Evolutionary conservation across 805 yeast genomes (phyloP).

Genomic region (Kodamaea leandrae): DNA sequence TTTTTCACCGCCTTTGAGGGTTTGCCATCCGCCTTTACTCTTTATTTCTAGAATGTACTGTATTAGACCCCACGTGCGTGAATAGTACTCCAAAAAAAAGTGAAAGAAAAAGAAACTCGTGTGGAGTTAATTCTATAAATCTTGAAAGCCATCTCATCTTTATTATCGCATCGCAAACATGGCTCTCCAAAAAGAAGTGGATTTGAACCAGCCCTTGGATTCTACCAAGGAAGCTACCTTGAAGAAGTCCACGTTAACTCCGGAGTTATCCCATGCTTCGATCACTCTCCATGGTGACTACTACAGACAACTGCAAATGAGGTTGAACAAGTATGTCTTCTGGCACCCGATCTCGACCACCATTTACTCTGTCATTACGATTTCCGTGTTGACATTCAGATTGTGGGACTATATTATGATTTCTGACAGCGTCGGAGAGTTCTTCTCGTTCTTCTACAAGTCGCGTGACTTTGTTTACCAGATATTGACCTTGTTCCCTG

Average conservation of each 20-base stretch:
- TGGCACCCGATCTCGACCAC: constrained; percentile 42
- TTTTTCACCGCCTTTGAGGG: too few relatives aligned
- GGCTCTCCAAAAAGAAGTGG: constrained; percentile 50
- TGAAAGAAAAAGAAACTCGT: not conserved
- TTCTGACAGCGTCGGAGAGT: constrained; percentile 31
- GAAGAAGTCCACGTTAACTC: constrained; percentile 47
- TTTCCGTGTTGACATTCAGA: constrained; percentile 19
- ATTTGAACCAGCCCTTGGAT: constrained; percentile 55
- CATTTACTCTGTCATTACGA: constrained; percentile 19
- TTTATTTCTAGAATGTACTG: not conserved
- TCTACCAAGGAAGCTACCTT: constrained; percentile 52
- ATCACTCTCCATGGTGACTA: constrained; percentile 64
- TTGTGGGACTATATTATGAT: constrained; percentile 31
- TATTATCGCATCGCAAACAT: constrained; percentile 19
- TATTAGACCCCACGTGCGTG: constrained; percentile 6
- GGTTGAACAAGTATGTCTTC: constrained; percentile 44
- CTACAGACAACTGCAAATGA: constrained; percentile 45
- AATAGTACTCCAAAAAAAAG: not conserved
- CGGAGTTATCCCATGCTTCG: constrained; percentile 59
- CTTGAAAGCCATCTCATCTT: constrained; percentile 1
- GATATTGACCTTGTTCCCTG: constrained; percentile 33
- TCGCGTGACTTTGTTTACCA: constrained; percentile 25
- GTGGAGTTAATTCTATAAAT: not conserved
- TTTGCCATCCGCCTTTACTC: not conserved
- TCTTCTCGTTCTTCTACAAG: constrained; percentile 19